Base-by-base conservation (phyloP, 1,284 basidiomycete species). In the Microstroma glucosiphilum region DNA sequence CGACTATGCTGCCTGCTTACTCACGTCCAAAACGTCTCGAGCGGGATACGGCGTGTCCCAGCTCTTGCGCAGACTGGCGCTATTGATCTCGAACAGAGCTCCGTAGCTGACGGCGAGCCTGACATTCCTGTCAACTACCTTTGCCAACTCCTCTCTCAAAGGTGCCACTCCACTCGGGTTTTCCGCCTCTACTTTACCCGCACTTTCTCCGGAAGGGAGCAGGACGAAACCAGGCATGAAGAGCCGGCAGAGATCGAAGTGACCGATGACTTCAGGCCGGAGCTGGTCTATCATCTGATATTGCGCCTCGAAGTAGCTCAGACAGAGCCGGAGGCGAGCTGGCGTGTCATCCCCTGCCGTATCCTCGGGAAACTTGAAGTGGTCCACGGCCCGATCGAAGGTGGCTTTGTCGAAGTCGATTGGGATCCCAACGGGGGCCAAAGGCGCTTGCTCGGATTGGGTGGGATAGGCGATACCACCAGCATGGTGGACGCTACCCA, bases 401-500 rank as follows among this genome's bases (percentile, higher is more conserved):
- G 88, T 91, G 7, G 81, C 69, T 53, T 81, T 69, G 81, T 96
- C 92, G 74, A 98, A 96, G 81, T 98, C 94, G 80, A 98, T 96
- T 1, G 93, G 91, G 21, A 91, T 85, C 13, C 83, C 84, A 73
- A 91, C 15, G 4, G 43, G 6, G 43, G 43, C 43, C 17, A n/a
- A 21, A 21, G 43, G 43, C 30, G 30, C 30, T 37, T 37, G 30
- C 30, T 37, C 30, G 30, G 30, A 37, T 37, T 37, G 30, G 30
- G 30, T 4, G 30, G 4, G 9, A 17, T 4, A 48, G 17, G 43
- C 43, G 51, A 54, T 23, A 13, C 51, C 51, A 6, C 51, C 51
- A 6, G 51, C 91, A 75, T 97, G 96, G 79, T 99, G 96, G 7
- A 98, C 83, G 55, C 89, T 91, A 6, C 96, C 94, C 59, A 98